phyloP scores from a whole-genome alignment of 2,329 filamentous ascomycete genomes.

The Neonectria magnoliae region DNA sequence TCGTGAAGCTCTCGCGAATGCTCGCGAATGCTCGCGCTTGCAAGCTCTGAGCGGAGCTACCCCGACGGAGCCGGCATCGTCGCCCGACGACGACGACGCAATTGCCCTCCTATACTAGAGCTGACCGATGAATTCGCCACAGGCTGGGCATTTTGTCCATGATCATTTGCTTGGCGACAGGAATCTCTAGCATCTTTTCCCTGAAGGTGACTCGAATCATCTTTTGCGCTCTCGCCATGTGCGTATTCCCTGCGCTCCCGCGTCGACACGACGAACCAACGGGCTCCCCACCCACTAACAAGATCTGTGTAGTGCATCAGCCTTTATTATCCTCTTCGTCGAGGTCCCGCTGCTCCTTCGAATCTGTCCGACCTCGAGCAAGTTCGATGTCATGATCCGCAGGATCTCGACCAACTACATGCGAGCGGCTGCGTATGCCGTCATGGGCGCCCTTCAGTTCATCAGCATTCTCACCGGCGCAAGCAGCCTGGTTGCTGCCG shows the following conservation, averaged over 20 bases:
- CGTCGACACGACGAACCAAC: background rate
- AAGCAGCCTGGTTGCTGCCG: conserved; percentile 86
- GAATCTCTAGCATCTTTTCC: conserved; percentile 74
- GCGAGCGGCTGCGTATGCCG: conserved; percentile 85
- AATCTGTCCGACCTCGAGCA: conserved; percentile 93
- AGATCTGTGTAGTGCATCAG: conserved; percentile 64
- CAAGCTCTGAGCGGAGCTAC: conserved; percentile 25
- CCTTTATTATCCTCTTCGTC: conserved; percentile 82
- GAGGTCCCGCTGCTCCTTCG: conserved; percentile 94
- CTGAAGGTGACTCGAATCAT: conserved; percentile 59
- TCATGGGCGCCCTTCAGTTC: conserved; percentile 87
- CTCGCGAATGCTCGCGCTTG: conserved; percentile 5
- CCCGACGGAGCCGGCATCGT: conserved; percentile 7
- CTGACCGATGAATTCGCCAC: conserved; percentile 20
- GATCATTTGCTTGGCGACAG: conserved; percentile 75
- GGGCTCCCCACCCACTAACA: conserved; percentile 43
- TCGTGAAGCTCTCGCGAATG: conserved; percentile 4
- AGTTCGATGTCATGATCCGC: conserved; percentile 90
- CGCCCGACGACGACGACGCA: conserved; percentile 4
- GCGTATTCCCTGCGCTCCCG: conserved; percentile 44
- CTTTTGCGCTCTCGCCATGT: conserved; percentile 65
- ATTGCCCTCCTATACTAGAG: conserved; percentile 11
- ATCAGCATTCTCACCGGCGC: conserved; percentile 73
- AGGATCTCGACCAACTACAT: conserved; percentile 96
- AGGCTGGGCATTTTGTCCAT: conserved; percentile 78